These are phyloP conservation scores for Gossypium davidsonii DNA, from an alignment of 441 rosid species.

Conservation along the genomic window DNA sequence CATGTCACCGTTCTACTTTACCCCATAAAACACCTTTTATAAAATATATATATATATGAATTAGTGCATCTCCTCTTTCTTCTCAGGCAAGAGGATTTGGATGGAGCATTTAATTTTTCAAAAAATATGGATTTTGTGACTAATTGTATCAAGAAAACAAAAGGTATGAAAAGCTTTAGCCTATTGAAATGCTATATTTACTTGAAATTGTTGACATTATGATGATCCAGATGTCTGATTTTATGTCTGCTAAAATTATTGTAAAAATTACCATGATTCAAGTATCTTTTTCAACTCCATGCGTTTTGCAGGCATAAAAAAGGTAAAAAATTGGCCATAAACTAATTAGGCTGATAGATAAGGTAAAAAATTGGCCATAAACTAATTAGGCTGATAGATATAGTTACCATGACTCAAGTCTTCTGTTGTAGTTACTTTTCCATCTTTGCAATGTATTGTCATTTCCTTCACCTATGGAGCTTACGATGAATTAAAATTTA, in stretches of 20 bases:
- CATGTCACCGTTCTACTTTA: neutral
- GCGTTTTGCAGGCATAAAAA: neutral
- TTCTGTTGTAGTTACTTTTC: neutral
- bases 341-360: neutral
- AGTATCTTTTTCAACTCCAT: neutral
- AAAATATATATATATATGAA: too few species aligned
- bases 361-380: neutral
- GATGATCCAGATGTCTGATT: neutral
- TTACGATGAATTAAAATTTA: constrained; percentile 15
- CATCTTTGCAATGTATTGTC: neutral
- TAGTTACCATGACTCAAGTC: neutral
- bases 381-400: neutral
- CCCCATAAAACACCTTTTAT: neutral
- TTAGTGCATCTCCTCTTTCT: neutral
- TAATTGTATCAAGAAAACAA: constrained; percentile 43
- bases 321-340: neutral
- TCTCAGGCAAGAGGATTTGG: constrained; percentile 49
- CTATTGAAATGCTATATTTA: neutral
- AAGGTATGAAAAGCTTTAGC: constrained; percentile 32
- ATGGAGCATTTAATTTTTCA: constrained; percentile 47
- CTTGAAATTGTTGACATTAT: neutral
- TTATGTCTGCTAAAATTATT: neutral
- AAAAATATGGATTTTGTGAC: constrained; percentile 41
- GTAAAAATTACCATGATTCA: neutral
- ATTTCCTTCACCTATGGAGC: neutral